Base-by-base conservation (phyloP, 2,329 filamentous ascomycete genomes). In the Remersonia thermophila region DNA sequence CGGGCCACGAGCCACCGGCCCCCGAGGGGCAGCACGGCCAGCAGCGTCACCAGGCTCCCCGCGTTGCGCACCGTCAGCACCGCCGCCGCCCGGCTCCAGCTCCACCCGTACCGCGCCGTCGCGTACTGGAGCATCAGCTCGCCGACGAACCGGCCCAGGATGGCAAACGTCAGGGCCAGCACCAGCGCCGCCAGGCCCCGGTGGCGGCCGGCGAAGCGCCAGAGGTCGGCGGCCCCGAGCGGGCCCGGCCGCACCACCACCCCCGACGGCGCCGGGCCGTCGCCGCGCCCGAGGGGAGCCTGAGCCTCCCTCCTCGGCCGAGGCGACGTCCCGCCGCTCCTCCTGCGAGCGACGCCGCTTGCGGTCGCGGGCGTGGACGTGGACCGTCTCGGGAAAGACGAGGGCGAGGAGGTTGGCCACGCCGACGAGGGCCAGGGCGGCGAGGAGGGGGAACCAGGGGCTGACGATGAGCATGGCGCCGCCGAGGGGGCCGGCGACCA, bases 71-170 rank as follows among this genome's bases (percentile, higher is more conserved):
- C 46, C 1, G 61, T 62, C 1, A 60, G 49, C 15, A 67, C 37
- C 15, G 61, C 60, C 0, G 65, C 60, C 10, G 64, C 64, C 52
- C 55, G 55, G 28, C 58, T 60, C 62, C 65, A 67, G 7, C 58
- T 60, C 59, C 69, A 66, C 20, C 53, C 35, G 48, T 69, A 74
- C 5, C 68, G 59, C 32, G 63, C 66, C 1, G 63, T 66, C 36
- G 67, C 58, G 46, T 73, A 73, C 46, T 75, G 72, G 2, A 73
- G 46, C 5, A 71, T 40, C 15, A 67, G 40, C 3, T 59, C 55
- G 33, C 55, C 50, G 16, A 55, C 51, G 30, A 52, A 54, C 30
- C 58, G 57, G 16, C 55, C 51, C 0, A 54, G 28, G 4, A 59
- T 36, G 7, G 54, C 50, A 11, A 61, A 50, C 1, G 50, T 47